These are phyloP conservation scores for Mortierella sp. DNA, from an alignment of 371 early-diverging fungal genomes.

Conservation along the genomic window DNA sequence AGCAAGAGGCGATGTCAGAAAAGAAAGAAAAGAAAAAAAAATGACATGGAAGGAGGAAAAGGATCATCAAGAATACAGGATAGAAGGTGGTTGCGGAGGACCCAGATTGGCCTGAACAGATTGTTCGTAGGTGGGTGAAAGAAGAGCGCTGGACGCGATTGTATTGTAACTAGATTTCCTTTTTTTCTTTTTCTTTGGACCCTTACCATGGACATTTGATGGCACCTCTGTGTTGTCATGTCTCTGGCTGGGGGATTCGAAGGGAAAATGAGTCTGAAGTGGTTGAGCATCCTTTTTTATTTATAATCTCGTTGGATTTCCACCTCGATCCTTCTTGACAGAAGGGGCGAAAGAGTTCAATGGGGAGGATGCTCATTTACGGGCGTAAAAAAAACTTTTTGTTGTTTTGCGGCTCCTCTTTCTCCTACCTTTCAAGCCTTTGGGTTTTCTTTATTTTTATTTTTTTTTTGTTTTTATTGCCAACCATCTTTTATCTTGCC, in stretches of 20 bases:
- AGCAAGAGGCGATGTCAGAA: neutral
- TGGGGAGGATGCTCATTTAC: slow-evolving; percentile 48
- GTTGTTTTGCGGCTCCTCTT: slow-evolving; percentile 59
- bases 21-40: slow-evolving; percentile 5
- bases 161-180: slow-evolving; percentile 57
- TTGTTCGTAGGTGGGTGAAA: slow-evolving; percentile 43
- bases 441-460: slow-evolving; percentile 25
- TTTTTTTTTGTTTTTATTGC: slow-evolving; percentile 17
- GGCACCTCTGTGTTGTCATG: neutral
- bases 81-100: slow-evolving; percentile 29
- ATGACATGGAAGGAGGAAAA: slow-evolving; percentile 29
- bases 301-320: slow-evolving; percentile 41
- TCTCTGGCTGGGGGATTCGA: slow-evolving; percentile 9
- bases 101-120: slow-evolving; percentile 23
- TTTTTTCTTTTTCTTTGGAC: slow-evolving; percentile 55
- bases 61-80: slow-evolving; percentile 39
- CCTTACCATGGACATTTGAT: neutral
- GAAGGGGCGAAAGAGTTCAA: slow-evolving; percentile 43
- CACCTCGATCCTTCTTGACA: slow-evolving; percentile 14
- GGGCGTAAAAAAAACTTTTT: slow-evolving; percentile 51
- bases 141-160: slow-evolving; percentile 59
- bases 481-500: slow-evolving; percentile 25
- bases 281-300: slow-evolving; percentile 43
- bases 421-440: slow-evolving; percentile 46
- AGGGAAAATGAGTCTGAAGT: slow-evolving; percentile 60